Base-by-base conservation (phyloP, 305 asterid species). In the Rubia tinctorum region DNA sequence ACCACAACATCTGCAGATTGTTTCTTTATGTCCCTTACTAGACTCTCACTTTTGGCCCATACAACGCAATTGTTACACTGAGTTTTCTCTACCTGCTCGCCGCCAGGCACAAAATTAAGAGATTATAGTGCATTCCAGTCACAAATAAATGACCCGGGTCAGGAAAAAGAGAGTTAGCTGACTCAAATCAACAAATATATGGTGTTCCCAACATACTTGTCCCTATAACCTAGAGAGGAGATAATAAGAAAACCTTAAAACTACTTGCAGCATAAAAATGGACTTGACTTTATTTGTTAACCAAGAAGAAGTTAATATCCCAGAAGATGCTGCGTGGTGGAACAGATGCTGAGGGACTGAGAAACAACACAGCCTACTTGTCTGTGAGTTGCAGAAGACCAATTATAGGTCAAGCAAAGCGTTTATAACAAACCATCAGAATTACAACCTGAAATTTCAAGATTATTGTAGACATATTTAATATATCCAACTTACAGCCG, bases 1-100 rank as follows among this genome's bases (percentile, higher is more conserved):
- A 95, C 99, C 92, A 37, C 79, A 61, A 85, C 78, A 86, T 88
- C 84, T 23, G 79, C 70, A 43, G 98, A 87, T 69, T 84, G 75
- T 76, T 81, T 88, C 64, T 88, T 85, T 23, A 90, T 79, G 70
- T 92, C 96, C 87, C 97, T 89, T 37, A 90, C 96, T 70, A 95
- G 88, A 66, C 78, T 87, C 82, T 95, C 99, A 80, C 97, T 95
- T 89, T 95, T 95, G 34, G 99, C 92, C 98, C 99, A 95, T 71
- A 95, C 83, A 76, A 92, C 74, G 75, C 98, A 95, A 81, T 90
- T 95, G 82, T 73, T 83, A 72, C 96, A 95, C 63, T 85, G 78
- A 69, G 88, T 80, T 71, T 80, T 89, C 78, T 85, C 80, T 49
- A 92, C 85, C 99, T 95, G 90, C 80, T 83, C 74, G 78, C 66